These are phyloP conservation scores for Claviceps maximensis DNA, from an alignment of 2,329 filamentous ascomycete genomes.

Conservation along the genomic window DNA sequence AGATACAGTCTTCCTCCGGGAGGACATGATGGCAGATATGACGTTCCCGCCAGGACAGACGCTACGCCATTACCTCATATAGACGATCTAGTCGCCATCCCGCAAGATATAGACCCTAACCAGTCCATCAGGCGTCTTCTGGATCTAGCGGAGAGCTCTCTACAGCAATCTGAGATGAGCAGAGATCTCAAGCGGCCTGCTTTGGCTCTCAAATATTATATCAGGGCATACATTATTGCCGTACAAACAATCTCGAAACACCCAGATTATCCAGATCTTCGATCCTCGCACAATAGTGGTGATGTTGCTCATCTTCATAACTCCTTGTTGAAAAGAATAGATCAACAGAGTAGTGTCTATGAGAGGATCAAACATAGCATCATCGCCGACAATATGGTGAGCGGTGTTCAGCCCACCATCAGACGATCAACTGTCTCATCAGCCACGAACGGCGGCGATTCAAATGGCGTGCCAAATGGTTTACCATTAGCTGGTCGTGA, in stretches of 20 bases:
- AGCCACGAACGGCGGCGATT: conserved; percentile 4
- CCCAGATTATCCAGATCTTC: conserved; percentile 56
- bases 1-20: conserved; percentile 17
- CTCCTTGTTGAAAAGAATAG: conserved; percentile 37
- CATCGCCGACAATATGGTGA: conserved; percentile 49
- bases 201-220: conserved; percentile 68
- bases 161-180: conserved; percentile 47
- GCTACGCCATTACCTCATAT: conserved; percentile 35
- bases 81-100: conserved; percentile 35
- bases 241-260: conserved; percentile 65
- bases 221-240: conserved; percentile 68
- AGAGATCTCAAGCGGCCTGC: conserved; percentile 56
- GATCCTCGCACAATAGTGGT: conserved; percentile 31
- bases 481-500: background rate
- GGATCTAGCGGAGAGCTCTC: conserved; percentile 35
- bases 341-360: conserved; percentile 34
- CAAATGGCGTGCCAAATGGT: background rate
- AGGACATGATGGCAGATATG: conserved; percentile 16
- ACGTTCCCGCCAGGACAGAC: conserved; percentile 13
- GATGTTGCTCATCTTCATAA: conserved; percentile 35
- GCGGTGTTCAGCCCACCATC: conserved; percentile 38
- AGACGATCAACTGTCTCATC: conserved; percentile 9
- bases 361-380: conserved; percentile 46
- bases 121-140: conserved; percentile 41
- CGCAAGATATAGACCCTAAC: conserved; percentile 32